phyloP scores from a whole-genome alignment of 352 stramenopile species.

The Globisporangium polare region DNA sequence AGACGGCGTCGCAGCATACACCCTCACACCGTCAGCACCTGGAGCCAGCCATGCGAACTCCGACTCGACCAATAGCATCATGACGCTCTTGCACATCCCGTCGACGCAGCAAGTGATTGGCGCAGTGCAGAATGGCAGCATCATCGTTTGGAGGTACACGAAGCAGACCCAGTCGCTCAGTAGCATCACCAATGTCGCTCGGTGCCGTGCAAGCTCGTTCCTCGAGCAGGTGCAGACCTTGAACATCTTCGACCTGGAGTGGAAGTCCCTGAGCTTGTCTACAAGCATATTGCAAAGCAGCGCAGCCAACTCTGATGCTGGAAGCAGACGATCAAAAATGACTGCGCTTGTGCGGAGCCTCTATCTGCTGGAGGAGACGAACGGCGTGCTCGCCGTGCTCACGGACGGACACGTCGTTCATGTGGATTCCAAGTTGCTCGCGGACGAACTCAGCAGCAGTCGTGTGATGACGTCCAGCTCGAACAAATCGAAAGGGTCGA shows the following conservation, averaged over 20 bases:
- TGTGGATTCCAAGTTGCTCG: conserved; percentile 14
- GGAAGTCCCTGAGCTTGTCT: conserved; percentile 10
- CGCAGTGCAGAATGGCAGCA: conserved; percentile 26
- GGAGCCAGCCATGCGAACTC: not conserved
- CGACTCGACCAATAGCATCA: conserved; percentile 16
- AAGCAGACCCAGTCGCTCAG: not conserved
- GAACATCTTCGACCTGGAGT: conserved; percentile 15
- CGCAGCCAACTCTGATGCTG: not conserved
- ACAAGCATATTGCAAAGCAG: conserved; percentile 7
- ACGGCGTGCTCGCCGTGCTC: conserved; percentile 20
- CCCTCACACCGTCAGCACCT: conserved; percentile 14
- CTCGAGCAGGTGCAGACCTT: conserved; percentile 23
- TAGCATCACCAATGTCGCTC: conserved; percentile 6
- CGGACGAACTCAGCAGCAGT: not conserved
- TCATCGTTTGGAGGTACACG: conserved; percentile 34
- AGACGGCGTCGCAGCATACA: conserved; percentile 44
- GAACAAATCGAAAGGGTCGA: not conserved
- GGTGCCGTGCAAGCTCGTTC: conserved; percentile 26
- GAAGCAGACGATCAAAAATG: not conserved
- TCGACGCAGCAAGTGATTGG: conserved; percentile 40
- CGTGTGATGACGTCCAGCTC: not conserved
- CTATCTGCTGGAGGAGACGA: conserved; percentile 22
- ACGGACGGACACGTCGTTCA: conserved; percentile 16
- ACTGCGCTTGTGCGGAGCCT: conserved; percentile 9
- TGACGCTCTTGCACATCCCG: conserved; percentile 34